A percentile compares a stretch with the other conserved stretches of the same genome.
Conservation (phyloP, 257 asterid species). For the Solanum chaucha region DNA sequence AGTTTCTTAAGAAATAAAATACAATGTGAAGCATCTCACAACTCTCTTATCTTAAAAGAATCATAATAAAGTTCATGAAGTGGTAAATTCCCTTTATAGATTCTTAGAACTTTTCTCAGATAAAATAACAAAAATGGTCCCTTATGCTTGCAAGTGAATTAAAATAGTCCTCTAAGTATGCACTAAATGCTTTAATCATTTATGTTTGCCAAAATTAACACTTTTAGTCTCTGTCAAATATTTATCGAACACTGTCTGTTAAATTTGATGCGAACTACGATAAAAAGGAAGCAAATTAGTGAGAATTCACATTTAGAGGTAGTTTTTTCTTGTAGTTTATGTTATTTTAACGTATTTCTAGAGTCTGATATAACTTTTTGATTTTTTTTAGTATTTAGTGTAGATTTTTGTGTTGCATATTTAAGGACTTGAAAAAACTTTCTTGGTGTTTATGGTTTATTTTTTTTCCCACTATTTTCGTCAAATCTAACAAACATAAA, state of each 20-base stretch:
- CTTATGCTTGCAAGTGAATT: not conserved
- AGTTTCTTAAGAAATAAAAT: not conserved
- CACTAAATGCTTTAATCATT: not conserved
- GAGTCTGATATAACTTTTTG: not conserved
- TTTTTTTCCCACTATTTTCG: not conserved
- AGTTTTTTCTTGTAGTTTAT: not conserved
- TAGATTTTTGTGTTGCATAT: not conserved
- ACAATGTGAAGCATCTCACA: not conserved
- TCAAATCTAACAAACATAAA: not conserved
- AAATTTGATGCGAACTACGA: not conserved
- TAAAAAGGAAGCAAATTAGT: not conserved
- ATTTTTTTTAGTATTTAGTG: not conserved
- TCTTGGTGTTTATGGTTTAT: not conserved
- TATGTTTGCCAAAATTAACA: not conserved
- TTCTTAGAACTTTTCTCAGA: not conserved
- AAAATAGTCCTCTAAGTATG: not conserved
- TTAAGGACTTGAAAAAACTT: not conserved
- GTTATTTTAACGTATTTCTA: not conserved
- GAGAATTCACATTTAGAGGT: not conserved
- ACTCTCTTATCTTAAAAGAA: not conserved
- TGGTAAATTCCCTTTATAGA: not conserved
- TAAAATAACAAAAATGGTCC: not conserved
- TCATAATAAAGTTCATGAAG: not conserved
- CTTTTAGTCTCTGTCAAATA: not conserved
- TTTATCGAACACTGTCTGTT: not conserved